These are phyloP conservation scores for Paxillus ammoniavirescens DNA, from an alignment of 768 basidiomycete genomes.

Conservation along the genomic window DNA sequence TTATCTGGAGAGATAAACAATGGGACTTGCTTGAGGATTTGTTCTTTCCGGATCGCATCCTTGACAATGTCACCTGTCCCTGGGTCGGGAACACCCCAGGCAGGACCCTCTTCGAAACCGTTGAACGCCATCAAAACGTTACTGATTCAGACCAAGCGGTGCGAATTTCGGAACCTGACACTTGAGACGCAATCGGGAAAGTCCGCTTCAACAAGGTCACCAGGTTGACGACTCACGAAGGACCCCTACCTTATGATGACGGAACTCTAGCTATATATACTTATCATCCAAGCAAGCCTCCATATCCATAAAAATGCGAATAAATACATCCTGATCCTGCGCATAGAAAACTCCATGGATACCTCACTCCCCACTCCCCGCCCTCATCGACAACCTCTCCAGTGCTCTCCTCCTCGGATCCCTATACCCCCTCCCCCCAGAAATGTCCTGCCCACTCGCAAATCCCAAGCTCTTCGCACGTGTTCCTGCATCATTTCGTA, in stretches of 20 bases:
- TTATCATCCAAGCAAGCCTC: too few relatives aligned
- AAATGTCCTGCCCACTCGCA: conserved; percentile 10
- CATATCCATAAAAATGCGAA: too few relatives aligned
- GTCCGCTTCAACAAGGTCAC: too few relatives aligned
- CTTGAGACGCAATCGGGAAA: too few relatives aligned
- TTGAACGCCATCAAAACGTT: conserved; percentile 43
- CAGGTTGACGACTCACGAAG: too few relatives aligned
- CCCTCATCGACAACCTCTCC: conserved; percentile 15
- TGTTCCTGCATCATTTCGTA: conserved; percentile 17
- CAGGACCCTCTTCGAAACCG: conserved; percentile 38
- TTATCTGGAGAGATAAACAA: neutral
- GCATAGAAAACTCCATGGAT: too few relatives aligned
- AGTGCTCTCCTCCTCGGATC: conserved; percentile 26
- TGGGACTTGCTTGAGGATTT: conserved; percentile 68
- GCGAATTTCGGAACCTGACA: too few relatives aligned
- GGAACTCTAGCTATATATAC: too few relatives aligned
- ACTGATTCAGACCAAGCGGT: too few relatives aligned
- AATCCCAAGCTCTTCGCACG: conserved; percentile 30
- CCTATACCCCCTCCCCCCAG: conserved; percentile 3
- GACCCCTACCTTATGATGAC: too few relatives aligned
- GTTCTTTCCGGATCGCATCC: conserved; percentile 76
- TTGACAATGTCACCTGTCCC: conserved; percentile 62
- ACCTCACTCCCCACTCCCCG: conserved; percentile 20
- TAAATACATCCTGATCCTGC: too few relatives aligned
- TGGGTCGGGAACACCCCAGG: conserved; percentile 49